phyloP scores from a whole-genome alignment of 2,329 filamentous ascomycete genomes.

The Biscogniauxia sp. region DNA sequence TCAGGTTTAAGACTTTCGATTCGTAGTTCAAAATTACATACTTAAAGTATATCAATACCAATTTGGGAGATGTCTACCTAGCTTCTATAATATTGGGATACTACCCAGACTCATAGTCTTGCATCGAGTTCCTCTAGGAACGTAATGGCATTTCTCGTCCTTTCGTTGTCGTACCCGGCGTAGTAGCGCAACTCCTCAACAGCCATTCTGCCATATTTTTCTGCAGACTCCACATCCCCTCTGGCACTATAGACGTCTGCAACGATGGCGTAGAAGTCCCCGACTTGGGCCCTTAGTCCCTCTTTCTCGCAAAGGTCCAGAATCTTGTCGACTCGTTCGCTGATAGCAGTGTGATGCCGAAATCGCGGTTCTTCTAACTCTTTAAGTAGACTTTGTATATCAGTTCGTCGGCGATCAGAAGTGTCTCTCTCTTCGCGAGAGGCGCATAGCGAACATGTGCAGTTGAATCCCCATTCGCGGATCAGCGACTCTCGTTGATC shows the following conservation, averaged over 20 bases:
- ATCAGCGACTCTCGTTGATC: slow-evolving; percentile 23
- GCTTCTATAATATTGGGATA: too few relatives aligned
- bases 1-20: too few relatives aligned
- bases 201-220: slow-evolving; percentile 18
- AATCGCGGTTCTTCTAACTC: slow-evolving; percentile 17
- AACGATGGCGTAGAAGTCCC: slow-evolving; percentile 24
- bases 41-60: too few relatives aligned
- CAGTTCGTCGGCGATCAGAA: slow-evolving; percentile 23
- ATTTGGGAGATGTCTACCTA: too few relatives aligned
- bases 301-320: slow-evolving; percentile 20
- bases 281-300: slow-evolving; percentile 22
- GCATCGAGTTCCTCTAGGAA: slow-evolving; percentile 11
- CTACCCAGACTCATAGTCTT: not conserved
- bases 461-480: slow-evolving; percentile 29
- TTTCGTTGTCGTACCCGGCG: slow-evolving; percentile 23
- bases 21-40: too few relatives aligned
- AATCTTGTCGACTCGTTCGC: slow-evolving; percentile 19
- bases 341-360: slow-evolving; percentile 9
- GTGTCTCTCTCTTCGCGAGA: slow-evolving; percentile 11
- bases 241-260: slow-evolving; percentile 20
- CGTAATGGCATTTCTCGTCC: slow-evolving; percentile 14
- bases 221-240: slow-evolving; percentile 19
- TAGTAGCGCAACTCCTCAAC: slow-evolving; percentile 21
- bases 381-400: slow-evolving; percentile 22
- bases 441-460: slow-evolving; percentile 27